Evolutionary conservation across 2,329 filamentous ascomycete genomes (phyloP).

Genomic region (Trichoderma sp.): DNA sequence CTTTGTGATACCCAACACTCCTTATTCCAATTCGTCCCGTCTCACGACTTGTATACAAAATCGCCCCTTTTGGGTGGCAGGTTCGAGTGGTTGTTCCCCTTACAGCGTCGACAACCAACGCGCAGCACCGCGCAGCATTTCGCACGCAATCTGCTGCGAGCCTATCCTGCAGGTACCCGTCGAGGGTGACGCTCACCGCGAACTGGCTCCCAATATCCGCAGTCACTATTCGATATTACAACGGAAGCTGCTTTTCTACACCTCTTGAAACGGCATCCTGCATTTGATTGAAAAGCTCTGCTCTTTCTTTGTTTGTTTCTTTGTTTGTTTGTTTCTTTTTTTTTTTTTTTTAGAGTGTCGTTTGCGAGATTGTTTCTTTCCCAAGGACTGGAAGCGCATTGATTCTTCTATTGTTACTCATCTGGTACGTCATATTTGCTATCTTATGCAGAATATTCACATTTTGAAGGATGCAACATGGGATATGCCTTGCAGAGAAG

Average conservation of each 20-base stretch:
- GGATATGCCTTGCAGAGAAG: neutral
- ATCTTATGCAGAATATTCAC: neutral
- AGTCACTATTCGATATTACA: neutral
- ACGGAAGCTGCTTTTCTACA: neutral
- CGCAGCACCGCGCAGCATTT: slow-evolving; percentile 19
- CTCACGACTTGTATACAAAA: neutral
- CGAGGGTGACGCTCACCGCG: slow-evolving; percentile 24
- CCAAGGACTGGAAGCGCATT: neutral
- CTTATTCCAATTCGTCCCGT: neutral
- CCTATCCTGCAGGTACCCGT: slow-evolving; percentile 29
- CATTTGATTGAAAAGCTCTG: neutral
- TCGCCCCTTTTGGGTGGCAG: neutral
- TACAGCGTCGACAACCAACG: slow-evolving; percentile 14
- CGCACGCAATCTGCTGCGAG: slow-evolving; percentile 25
- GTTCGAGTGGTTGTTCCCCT: slow-evolving; percentile 20
- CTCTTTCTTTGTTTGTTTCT: neutral
- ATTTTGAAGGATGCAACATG: neutral
- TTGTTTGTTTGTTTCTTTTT: neutral
- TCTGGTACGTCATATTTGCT: neutral
- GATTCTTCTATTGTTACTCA: neutral
- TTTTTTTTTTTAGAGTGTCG: neutral
- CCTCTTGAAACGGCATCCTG: neutral
- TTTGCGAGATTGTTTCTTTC: neutral
- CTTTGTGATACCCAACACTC: slow-evolving; percentile 15
- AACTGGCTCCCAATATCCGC: slow-evolving; percentile 6